Conservation (phyloP, 1,139 yeast genomes). For the Hansenula sp. region DNA sequence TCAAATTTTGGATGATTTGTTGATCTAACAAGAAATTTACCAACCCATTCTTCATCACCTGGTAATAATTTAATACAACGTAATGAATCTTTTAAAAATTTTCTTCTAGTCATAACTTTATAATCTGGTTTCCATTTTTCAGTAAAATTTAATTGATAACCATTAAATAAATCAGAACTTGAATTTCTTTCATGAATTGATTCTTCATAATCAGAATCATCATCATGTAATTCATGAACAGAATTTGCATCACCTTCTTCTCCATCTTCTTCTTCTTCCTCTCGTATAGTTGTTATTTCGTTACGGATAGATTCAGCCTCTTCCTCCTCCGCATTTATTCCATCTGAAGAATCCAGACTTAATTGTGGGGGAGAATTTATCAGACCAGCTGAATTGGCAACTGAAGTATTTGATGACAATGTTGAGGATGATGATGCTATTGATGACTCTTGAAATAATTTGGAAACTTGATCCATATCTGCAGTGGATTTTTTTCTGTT, state of each 20-base stretch:
- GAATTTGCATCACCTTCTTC: constrained; percentile 5
- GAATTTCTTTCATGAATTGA: constrained; percentile 10
- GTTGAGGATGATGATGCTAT: neutral
- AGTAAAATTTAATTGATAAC: constrained; percentile 10
- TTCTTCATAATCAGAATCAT: constrained; percentile 24
- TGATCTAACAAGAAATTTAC: constrained; percentile 43
- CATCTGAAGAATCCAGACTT: constrained; percentile 16
- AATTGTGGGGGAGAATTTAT: neutral
- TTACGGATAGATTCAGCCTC: constrained; percentile 27
- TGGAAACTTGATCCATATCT: neutral
- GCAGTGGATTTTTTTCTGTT: constrained; percentile 5
- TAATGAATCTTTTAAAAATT: constrained; percentile 47
- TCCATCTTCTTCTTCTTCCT: constrained; percentile 5
- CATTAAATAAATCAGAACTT: constrained; percentile 2
- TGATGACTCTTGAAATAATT: neutral
- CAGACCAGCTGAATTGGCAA: constrained; percentile 1
- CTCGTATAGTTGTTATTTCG: constrained; percentile 4
- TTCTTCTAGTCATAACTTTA: constrained; percentile 37
- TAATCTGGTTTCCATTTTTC: constrained; percentile 46
- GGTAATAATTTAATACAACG: constrained; percentile 54
- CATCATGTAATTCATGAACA: constrained; percentile 3
- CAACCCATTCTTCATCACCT: constrained; percentile 51
- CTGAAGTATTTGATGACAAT: neutral
- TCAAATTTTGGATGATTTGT: constrained; percentile 25
- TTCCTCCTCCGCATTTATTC: too few species aligned